Base-by-base conservation (phyloP, 164 flowering plant species). In the Nymphaea colorata region DNA sequence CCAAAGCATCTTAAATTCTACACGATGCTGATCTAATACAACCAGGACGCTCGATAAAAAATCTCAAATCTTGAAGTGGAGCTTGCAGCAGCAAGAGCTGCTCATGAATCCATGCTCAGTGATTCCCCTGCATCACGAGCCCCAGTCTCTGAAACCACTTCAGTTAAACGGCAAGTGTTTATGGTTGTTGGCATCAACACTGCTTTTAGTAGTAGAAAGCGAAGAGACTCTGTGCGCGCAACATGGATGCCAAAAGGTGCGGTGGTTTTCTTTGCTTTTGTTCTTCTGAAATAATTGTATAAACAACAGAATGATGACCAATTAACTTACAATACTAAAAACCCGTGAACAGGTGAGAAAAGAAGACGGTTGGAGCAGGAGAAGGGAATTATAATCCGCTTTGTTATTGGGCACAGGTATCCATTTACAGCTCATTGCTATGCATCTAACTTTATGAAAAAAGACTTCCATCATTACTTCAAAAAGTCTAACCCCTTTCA, bases 171-270 rank as follows among this genome's bases (percentile, higher is more conserved):
- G 71, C 88, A 81, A 71, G 88, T 88, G 78, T 66, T 86, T 53
- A 91, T 94, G 99, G 97, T 94, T 43, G 68, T 94, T 36, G 98
- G 98, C 61, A 80, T 94, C 53, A 93, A 93, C 75, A 91, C 97
- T 65, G 98, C 98, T 70, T 93, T 94, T 77, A 94, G 97, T 79
- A 91, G 99, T 76, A 81, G 99, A 60, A 94, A 94, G 76, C 80
- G 99, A 64, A 82, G 99, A 78, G 99, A 94, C 75, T 94, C 99
- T 12, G 88, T 94, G 70, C 96, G 99, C 69, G 85, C 91, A 17
- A 91, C 99, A 17, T 94, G 99, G 99, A 88, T 94, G 95, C 96
- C 89, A 45, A 90, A 81, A 85, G 99, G 99, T 91, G 63, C 42
- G 69, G 72, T 25, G 10, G 64, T 44, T 66, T 66, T 18, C 44